A percentile compares a stretch with the other conserved stretches of the same genome.
These are phyloP conservation scores for Penicillium sp. DNA, from an alignment of 2,329 filamentous ascomycete species.

Conservation along the genomic window DNA sequence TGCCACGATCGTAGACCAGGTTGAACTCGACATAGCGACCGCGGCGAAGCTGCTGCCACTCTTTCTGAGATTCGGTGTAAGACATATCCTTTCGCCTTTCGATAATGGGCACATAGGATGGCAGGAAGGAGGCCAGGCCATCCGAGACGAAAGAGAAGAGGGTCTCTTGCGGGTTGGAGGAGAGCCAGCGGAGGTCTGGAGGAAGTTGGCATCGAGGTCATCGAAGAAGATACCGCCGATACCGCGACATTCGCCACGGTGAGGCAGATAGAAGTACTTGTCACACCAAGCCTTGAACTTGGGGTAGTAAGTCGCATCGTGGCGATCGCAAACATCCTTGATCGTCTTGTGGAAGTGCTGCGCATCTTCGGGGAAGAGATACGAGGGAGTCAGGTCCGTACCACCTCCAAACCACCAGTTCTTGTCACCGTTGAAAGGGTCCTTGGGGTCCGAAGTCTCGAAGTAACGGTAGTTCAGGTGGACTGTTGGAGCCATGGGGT, in stretches of 20 bases:
- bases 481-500: constrained; percentile 95
- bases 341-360: constrained; percentile 94
- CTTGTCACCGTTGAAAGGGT: constrained; percentile 61
- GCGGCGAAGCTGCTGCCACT: constrained; percentile 91
- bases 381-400: constrained; percentile 85
- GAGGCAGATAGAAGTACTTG: constrained; percentile 92
- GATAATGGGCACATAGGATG: constrained; percentile 85
- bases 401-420: constrained; percentile 97
- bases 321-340: constrained; percentile 87
- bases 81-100: constrained; percentile 86
- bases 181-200: constrained; percentile 40
- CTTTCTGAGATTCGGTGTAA: constrained; percentile 77
- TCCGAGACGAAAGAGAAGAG: constrained; percentile 86
- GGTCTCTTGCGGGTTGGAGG: constrained; percentile 79
- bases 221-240: constrained; percentile 98
- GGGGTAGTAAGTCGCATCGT: constrained; percentile 87
- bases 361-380: constrained; percentile 94
- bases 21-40: constrained; percentile 99
- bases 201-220: constrained; percentile 67
- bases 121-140: constrained; percentile 79
- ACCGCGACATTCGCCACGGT: constrained; percentile 79
- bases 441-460: constrained; percentile 82
- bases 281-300: constrained; percentile 98
- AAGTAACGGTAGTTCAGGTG: constrained; percentile 99
- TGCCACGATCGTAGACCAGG: constrained; percentile 91